Evolutionary conservation across 805 yeast species (phyloP).

Genomic region (Myxozyma vanderwaltii): DNA sequence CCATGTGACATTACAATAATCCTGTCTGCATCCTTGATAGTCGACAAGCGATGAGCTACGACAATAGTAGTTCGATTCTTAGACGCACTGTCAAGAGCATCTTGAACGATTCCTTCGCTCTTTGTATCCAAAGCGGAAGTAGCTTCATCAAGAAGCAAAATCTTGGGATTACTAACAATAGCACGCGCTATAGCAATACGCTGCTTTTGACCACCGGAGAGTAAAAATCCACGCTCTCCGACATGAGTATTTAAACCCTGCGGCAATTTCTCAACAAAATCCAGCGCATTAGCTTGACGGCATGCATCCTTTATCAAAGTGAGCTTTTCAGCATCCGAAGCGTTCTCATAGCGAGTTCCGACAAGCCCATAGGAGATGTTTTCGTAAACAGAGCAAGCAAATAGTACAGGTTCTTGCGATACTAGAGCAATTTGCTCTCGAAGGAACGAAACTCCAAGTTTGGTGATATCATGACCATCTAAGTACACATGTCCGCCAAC

Average conservation of each 20-base stretch:
- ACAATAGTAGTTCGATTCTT: constrained; percentile 49
- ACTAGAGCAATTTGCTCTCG: constrained; percentile 61
- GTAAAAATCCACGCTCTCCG: constrained; percentile 61
- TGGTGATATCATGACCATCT: constrained; percentile 52
- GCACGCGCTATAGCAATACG: constrained; percentile 66
- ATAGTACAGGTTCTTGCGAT: constrained; percentile 61
- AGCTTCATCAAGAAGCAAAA: constrained; percentile 64
- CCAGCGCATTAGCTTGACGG: constrained; percentile 54
- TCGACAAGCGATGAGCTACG: constrained; percentile 56
- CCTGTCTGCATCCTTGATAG: constrained; percentile 53
- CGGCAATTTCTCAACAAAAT: constrained; percentile 55
- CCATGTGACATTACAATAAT: constrained; percentile 50
- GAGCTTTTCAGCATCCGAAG: constrained; percentile 45
- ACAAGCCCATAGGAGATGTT: constrained; percentile 75
- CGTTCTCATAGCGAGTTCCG: constrained; percentile 39
- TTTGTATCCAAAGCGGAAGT: constrained; percentile 66
- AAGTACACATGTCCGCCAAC: constrained; percentile 50
- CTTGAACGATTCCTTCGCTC: constrained; percentile 61
- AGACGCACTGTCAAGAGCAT: constrained; percentile 47
- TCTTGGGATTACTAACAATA: constrained; percentile 54
- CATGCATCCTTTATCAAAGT: constrained; percentile 48
- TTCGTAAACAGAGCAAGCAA: constrained; percentile 78
- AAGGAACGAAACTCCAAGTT: constrained; percentile 53
- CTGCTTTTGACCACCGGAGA: constrained; percentile 71
- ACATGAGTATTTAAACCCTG: constrained; percentile 51